phyloP scores from a whole-genome alignment of 2,329 filamentous ascomycete genomes.

The Colletotrichum tropicicola region DNA sequence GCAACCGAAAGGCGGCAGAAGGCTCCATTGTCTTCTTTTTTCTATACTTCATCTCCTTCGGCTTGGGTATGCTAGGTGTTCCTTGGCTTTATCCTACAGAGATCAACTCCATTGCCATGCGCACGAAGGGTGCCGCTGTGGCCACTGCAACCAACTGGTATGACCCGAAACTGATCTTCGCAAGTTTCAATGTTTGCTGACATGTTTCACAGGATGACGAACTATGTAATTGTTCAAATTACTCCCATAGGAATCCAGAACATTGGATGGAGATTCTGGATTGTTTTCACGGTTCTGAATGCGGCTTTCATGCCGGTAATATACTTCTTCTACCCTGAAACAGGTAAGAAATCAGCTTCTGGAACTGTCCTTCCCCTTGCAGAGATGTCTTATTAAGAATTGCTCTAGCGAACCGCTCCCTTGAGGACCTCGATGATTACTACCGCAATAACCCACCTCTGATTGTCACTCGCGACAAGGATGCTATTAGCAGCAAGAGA shows the following conservation, averaged over 20 bases:
- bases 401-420: conserved; percentile 32
- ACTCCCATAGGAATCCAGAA: conserved; percentile 46
- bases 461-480: conserved; percentile 56
- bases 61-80: conserved; percentile 43
- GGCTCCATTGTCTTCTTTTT: conserved; percentile 42
- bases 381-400: conserved; percentile 7
- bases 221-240: background rate
- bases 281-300: conserved; percentile 59
- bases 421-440: conserved; percentile 44
- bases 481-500: conserved; percentile 53
- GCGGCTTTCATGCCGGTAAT: conserved; percentile 53
- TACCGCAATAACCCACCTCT: conserved; percentile 47
- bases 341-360: conserved; percentile 27
- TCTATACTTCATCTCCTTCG: conserved; percentile 41
- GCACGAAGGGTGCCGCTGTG: conserved; percentile 47
- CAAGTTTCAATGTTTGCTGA: no score
- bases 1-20: conserved; percentile 34
- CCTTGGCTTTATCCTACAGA: conserved; percentile 53
- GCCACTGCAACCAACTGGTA: conserved; percentile 47
- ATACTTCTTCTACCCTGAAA: conserved; percentile 58
- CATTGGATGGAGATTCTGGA: conserved; percentile 59
- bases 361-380: no score
- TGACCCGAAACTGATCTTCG: background rate
- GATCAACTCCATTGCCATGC: conserved; percentile 50
- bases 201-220: background rate